Percentiles rank a stretch among this genome's conserved stretches.
These are phyloP conservation scores for Ustilago sp. DNA, from an alignment of 1,284 basidiomycete species.

Conservation along the genomic window DNA sequence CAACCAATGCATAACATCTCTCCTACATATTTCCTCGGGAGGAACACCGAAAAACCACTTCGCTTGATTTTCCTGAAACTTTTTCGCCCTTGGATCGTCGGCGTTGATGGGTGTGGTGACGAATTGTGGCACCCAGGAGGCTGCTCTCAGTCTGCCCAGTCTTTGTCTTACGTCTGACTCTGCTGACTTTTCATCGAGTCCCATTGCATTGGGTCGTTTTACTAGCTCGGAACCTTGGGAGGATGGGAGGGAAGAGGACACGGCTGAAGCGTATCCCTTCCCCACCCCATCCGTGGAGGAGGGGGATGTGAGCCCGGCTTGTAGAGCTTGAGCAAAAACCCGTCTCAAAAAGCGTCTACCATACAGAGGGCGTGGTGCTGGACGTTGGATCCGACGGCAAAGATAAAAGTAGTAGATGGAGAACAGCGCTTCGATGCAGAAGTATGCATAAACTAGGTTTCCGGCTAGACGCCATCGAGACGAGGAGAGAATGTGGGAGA, in stretches of 20 bases:
- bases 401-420: slow-evolving; percentile 61
- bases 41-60: slow-evolving; percentile 58
- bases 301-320: slow-evolving; percentile 43
- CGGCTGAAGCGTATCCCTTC: slow-evolving; percentile 19
- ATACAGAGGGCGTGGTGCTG: slow-evolving; percentile 45
- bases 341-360: slow-evolving; percentile 43
- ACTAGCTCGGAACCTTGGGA: neutral
- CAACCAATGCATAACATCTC: slow-evolving; percentile 65
- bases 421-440: slow-evolving; percentile 50
- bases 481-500: slow-evolving; percentile 10
- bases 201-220: slow-evolving; percentile 7
- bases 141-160: slow-evolving; percentile 40
- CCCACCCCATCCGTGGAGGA: neutral
- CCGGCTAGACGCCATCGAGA: slow-evolving; percentile 24
- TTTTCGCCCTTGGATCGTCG: slow-evolving; percentile 60
- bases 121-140: slow-evolving; percentile 55
- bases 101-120: slow-evolving; percentile 41
- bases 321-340: slow-evolving; percentile 52
- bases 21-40: slow-evolving; percentile 50
- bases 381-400: slow-evolving; percentile 38
- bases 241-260: slow-evolving; percentile 2
- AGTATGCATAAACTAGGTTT: slow-evolving; percentile 40
- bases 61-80: slow-evolving; percentile 57
- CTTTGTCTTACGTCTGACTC: slow-evolving; percentile 30
- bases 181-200: slow-evolving; percentile 13